These are phyloP conservation scores for Nicotiana undulata DNA, from an alignment of 257 asterid genomes.

Conservation along the genomic window DNA sequence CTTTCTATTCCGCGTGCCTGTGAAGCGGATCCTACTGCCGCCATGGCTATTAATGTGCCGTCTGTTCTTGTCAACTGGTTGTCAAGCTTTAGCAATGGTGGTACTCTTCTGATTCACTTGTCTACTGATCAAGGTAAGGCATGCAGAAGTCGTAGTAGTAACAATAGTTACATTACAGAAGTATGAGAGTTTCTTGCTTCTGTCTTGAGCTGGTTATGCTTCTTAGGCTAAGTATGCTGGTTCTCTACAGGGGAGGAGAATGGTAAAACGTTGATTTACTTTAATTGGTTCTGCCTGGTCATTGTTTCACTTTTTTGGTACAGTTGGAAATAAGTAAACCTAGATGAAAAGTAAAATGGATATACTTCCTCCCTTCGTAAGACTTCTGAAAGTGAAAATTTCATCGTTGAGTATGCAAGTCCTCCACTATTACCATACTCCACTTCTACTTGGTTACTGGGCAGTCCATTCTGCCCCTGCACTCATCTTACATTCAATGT, in stretches of 20 bases:
- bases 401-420: background rate
- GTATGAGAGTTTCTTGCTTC: background rate
- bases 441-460: background rate
- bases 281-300: background rate
- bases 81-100: slow-evolving; percentile 40
- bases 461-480: background rate
- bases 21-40: slow-evolving; percentile 74
- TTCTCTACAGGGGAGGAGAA: background rate
- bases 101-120: slow-evolving; percentile 64
- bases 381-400: background rate
- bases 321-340: background rate
- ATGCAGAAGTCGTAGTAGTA: background rate
- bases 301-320: background rate
- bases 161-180: background rate
- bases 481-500: background rate
- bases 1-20: slow-evolving; percentile 83
- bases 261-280: background rate
- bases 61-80: slow-evolving; percentile 70
- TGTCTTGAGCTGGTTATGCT: background rate
- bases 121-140: slow-evolving; percentile 91
- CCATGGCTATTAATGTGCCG: slow-evolving; percentile 87
- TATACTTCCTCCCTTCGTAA: background rate
- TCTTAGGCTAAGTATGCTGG: background rate
- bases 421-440: background rate
- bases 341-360: background rate